A percentile compares a stretch with the other conserved stretches of the same genome.
Conservation (phyloP, 176 grass and related monocot genomes). For the Carex scoparia region DNA sequence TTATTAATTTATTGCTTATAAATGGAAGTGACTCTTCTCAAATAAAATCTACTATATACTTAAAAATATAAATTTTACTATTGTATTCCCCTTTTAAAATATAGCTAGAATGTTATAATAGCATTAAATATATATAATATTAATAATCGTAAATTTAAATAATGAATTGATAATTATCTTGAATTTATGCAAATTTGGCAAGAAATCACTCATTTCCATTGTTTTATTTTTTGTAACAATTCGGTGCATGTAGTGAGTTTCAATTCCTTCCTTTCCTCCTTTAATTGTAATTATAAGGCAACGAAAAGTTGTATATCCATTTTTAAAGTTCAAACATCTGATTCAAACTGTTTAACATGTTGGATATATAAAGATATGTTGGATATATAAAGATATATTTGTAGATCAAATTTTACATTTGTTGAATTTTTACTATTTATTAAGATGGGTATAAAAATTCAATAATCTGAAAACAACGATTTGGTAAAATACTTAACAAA, state of each 20-base stretch:
- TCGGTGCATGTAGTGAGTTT: background rate
- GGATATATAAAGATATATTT: too few species aligned
- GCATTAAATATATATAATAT: background rate
- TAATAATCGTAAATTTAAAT: background rate
- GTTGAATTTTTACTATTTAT: too few species aligned
- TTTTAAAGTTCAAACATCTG: too few species aligned
- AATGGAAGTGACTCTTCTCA: background rate
- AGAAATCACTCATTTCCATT: background rate
- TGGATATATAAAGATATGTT: too few species aligned
- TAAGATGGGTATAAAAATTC: too few species aligned
- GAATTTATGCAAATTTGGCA: background rate
- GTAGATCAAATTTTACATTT: too few species aligned
- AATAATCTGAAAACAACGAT: too few species aligned
- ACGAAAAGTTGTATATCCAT: too few species aligned
- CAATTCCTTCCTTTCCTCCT: too few species aligned
- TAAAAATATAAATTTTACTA: background rate
- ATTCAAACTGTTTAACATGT: too few species aligned
- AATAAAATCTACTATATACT: background rate
- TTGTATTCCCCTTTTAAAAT: background rate
- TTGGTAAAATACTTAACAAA: too few species aligned
- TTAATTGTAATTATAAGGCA: too few species aligned
- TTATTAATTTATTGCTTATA: background rate
- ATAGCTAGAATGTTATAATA: background rate
- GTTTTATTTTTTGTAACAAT: background rate
- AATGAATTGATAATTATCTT: background rate